Conservation (phyloP, 495 filamentous ascomycete species). For the Venustampulla echinocandica region DNA sequence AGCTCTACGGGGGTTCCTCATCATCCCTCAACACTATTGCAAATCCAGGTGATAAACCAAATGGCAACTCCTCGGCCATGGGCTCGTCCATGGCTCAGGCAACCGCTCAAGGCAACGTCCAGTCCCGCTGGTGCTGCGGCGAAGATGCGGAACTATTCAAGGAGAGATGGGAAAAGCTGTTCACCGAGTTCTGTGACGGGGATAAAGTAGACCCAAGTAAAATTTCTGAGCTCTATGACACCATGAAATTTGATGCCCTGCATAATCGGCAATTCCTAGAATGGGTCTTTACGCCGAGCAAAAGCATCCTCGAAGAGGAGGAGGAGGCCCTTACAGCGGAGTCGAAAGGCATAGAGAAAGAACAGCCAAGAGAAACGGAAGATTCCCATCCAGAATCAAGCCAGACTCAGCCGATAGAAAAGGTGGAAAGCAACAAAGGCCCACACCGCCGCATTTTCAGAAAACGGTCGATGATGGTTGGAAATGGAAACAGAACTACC, state of each 20-base stretch:
- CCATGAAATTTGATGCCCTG: slow-evolving; percentile 97
- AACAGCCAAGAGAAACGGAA: slow-evolving; percentile 21
- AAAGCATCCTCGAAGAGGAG: slow-evolving; percentile 57
- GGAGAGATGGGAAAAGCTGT: slow-evolving; percentile 97
- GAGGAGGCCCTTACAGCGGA: slow-evolving; percentile 19
- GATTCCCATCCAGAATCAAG: slow-evolving; percentile 28
- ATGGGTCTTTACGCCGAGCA: slow-evolving; percentile 87
- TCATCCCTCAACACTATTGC: slow-evolving; percentile 49
- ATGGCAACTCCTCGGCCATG: slow-evolving; percentile 31
- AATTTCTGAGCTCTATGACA: slow-evolving; percentile 95
- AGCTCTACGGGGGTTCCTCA: slow-evolving; percentile 55
- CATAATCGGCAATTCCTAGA: slow-evolving; percentile 97
- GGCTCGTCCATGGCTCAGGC: slow-evolving; percentile 44
- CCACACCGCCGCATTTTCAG: slow-evolving; percentile 42
- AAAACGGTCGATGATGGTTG: slow-evolving; percentile 40
- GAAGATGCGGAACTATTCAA: slow-evolving; percentile 92
- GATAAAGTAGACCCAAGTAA: slow-evolving; percentile 98
- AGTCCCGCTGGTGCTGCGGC: slow-evolving; percentile 90
- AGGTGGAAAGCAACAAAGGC: slow-evolving; percentile 28
- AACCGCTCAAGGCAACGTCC: slow-evolving; percentile 57
- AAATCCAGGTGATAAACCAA: slow-evolving; percentile 34
- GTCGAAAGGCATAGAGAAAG: slow-evolving; percentile 31
- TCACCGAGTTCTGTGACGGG: slow-evolving; percentile 88
- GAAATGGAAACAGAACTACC: not conserved
- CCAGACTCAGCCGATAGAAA: slow-evolving; percentile 20